A percentile compares a stretch with the other conserved stretches of the same genome.
These are phyloP conservation scores for Fusarium staphyleae DNA, from an alignment of 2,329 filamentous ascomycete species.

Conservation along the genomic window DNA sequence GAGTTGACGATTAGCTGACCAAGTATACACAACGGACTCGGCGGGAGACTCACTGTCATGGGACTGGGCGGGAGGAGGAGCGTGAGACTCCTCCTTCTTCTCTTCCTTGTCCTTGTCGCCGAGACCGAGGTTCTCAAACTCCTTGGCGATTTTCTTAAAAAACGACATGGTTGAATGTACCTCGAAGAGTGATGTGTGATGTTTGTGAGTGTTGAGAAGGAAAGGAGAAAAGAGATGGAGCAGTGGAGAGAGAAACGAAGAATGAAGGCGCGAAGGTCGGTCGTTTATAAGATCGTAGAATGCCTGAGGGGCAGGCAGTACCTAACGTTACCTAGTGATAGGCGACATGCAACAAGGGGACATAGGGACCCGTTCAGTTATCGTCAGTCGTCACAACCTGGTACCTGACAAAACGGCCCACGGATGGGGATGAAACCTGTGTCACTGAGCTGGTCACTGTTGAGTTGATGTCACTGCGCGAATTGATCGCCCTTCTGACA, in stretches of 20 bases:
- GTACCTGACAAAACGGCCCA: constrained; percentile 14
- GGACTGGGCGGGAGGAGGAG: constrained; percentile 19
- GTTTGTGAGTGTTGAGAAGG: constrained; percentile 8
- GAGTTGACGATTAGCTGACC: constrained; percentile 12
- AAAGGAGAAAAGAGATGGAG: neutral
- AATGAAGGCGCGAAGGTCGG: constrained; percentile 12
- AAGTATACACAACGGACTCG: too few relatives aligned
- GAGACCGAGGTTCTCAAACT: constrained; percentile 57
- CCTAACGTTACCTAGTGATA: too few relatives aligned
- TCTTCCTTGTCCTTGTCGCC: constrained; percentile 48
- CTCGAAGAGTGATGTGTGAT: constrained; percentile 13
- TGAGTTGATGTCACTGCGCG: constrained; percentile 15
- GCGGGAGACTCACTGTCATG: constrained; percentile 27
- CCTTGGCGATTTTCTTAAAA: constrained; percentile 52
- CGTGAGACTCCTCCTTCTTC: constrained; percentile 30
- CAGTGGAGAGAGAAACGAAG: constrained; percentile 6
- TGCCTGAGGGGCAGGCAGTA: constrained; percentile 15
- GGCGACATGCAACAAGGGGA: constrained; percentile 4
- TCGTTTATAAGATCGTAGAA: constrained; percentile 32
- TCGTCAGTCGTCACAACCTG: constrained; percentile 8
- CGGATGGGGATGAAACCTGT: constrained; percentile 19
- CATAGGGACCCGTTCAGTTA: constrained; percentile 10
- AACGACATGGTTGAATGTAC: constrained; percentile 50
- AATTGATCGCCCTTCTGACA: neutral
- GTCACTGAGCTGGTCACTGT: too few relatives aligned